These are phyloP conservation scores for Saccharomyces hybrid DNA, from an alignment of 1,139 yeast species.

Conservation along the genomic window DNA sequence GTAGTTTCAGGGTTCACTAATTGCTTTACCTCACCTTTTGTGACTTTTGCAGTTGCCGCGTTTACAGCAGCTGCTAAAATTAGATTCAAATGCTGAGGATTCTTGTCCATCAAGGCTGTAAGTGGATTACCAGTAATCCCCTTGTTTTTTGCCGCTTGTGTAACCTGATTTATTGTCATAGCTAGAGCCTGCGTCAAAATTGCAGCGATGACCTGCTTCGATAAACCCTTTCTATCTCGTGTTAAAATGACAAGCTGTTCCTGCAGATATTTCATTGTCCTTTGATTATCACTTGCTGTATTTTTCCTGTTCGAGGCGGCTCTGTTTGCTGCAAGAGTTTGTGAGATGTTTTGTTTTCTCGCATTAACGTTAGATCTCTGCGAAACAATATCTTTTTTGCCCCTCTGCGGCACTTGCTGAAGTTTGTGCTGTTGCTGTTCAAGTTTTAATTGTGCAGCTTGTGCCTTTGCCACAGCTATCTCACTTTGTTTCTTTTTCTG, in stretches of 20 bases:
- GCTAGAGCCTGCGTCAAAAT: slow-evolving; percentile 88
- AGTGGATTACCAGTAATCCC: slow-evolving; percentile 78
- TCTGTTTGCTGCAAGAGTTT: slow-evolving; percentile 32
- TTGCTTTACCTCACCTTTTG: slow-evolving; percentile 38
- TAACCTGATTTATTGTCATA: slow-evolving; percentile 84
- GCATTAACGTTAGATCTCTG: slow-evolving; percentile 14
- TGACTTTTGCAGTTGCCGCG: slow-evolving; percentile 63
- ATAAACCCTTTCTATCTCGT: slow-evolving; percentile 61
- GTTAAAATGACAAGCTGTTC: slow-evolving; percentile 64
- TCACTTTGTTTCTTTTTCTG: slow-evolving; percentile 64
- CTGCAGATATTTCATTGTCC: slow-evolving; percentile 49
- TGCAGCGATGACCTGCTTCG: slow-evolving; percentile 67
- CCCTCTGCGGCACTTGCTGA: slow-evolving; percentile 29
- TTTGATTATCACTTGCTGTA: slow-evolving; percentile 27
- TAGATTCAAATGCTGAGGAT: slow-evolving; percentile 80
- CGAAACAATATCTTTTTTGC: slow-evolving; percentile 22
- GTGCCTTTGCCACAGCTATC: slow-evolving; percentile 49
- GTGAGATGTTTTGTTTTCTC: slow-evolving; percentile 30
- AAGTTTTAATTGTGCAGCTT: slow-evolving; percentile 47
- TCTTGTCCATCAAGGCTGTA: slow-evolving; percentile 73
- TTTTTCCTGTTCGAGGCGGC: slow-evolving; percentile 21
- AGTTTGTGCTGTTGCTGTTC: slow-evolving; percentile 38
- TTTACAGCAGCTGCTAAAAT: slow-evolving; percentile 78
- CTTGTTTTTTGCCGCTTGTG: slow-evolving; percentile 77
- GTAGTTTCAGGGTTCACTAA: slow-evolving; percentile 26